Conservation (phyloP, 2,329 filamentous ascomycete species). For the Apiospora koreana region DNA sequence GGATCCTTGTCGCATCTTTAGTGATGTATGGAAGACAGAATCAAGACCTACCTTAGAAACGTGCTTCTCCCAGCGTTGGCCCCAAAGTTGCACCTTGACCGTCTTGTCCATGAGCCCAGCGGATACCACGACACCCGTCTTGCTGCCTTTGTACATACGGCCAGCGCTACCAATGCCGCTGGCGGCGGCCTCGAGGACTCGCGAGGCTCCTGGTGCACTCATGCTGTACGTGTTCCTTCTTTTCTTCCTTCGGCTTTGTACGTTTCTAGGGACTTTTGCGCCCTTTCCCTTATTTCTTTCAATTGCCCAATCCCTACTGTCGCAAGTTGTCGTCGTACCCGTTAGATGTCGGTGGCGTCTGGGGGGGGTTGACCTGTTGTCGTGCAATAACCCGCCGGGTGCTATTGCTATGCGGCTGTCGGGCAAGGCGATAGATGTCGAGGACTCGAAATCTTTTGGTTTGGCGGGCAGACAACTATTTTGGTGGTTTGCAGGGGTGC, state of each 20-base stretch:
- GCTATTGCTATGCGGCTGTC: not conserved
- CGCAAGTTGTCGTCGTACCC: not conserved
- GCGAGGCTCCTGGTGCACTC: conserved; percentile 8
- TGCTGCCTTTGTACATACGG: conserved; percentile 50
- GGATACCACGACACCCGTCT: conserved; percentile 69
- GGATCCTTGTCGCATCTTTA: not conserved
- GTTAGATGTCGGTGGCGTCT: not conserved
- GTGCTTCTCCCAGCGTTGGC: conserved; percentile 69
- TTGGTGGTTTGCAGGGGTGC: not conserved
- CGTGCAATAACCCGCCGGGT: not conserved
- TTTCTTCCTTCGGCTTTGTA: not conserved
- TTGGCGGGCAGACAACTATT: not conserved
- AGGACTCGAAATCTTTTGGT: not conserved
- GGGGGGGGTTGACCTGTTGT: not conserved
- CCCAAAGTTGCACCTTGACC: conserved; percentile 74
- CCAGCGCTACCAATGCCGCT: conserved; percentile 39
- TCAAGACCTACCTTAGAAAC: conserved; percentile 65
- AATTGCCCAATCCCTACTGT: not conserved
- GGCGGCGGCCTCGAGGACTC: conserved; percentile 21
- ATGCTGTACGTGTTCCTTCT: not conserved
- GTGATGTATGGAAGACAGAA: not conserved
- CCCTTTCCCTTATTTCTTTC: not conserved
- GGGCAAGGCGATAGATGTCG: not conserved
- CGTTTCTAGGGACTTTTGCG: not conserved
- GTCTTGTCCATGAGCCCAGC: conserved; percentile 78